A percentile compares a stretch with the other conserved stretches of the same genome.
These are phyloP conservation scores for Aegilops speltoides DNA, from an alignment of 176 grass and related monocot genomes.

Conservation along the genomic window DNA sequence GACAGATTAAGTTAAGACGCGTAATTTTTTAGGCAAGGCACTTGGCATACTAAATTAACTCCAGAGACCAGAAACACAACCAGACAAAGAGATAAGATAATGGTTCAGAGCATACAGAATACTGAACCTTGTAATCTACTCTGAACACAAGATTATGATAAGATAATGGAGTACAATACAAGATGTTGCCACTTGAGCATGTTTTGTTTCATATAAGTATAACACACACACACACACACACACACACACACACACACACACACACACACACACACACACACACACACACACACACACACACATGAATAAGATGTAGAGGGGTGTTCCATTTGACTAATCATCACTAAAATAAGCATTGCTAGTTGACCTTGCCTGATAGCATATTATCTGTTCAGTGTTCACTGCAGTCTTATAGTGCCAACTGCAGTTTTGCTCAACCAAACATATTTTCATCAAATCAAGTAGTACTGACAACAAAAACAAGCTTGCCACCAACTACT, in stretches of 20 bases:
- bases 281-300: neutral
- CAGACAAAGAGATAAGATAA: neutral
- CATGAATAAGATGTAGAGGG: neutral
- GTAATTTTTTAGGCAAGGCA: neutral
- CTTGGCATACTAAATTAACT: slow-evolving; percentile 7
- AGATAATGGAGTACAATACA: neutral
- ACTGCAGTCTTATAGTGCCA: neutral
- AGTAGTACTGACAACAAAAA: neutral
- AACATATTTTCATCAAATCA: neutral
- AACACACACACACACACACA: too few species aligned
- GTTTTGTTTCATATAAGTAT: neutral
- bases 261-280: too few species aligned
- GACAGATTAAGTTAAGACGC: neutral
- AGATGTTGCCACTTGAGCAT: neutral
- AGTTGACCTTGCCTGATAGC: neutral
- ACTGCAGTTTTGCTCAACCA: neutral
- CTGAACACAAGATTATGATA: too few species aligned
- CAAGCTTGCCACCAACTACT: neutral
- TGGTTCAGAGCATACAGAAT: neutral
- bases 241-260: too few species aligned
- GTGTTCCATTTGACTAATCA: neutral
- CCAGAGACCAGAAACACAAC: neutral
- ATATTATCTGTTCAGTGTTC: too few species aligned
- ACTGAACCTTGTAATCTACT: too few species aligned
- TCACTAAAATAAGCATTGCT: neutral